Conservation (phyloP, 768 basidiomycete genomes). For the Lactifluus subvellereus region DNA sequence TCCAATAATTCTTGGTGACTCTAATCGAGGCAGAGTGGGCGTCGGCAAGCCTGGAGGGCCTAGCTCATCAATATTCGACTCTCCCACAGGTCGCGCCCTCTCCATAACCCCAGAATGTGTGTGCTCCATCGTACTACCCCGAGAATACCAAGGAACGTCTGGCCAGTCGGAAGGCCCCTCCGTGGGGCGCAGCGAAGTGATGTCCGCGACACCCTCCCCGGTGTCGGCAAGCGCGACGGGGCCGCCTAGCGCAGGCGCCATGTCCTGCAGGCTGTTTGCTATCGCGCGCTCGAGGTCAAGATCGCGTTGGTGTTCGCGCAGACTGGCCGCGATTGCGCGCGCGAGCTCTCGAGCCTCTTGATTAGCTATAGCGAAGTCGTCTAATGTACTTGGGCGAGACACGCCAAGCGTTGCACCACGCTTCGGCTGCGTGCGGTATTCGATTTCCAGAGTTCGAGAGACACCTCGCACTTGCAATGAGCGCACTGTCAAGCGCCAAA, state of each 20-base stretch:
- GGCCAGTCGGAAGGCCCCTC: constrained; percentile 24
- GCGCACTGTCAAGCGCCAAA: constrained; percentile 31
- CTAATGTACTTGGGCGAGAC: neutral
- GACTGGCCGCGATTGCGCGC: constrained; percentile 43
- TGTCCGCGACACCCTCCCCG: neutral
- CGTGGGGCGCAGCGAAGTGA: neutral
- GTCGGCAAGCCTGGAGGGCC: neutral
- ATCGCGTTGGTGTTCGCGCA: constrained; percentile 28
- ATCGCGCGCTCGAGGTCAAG: constrained; percentile 25
- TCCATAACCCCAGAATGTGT: constrained; percentile 8
- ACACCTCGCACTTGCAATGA: constrained; percentile 32
- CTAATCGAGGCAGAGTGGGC: neutral
- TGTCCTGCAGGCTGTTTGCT: constrained; percentile 25
- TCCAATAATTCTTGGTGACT: constrained; percentile 51
- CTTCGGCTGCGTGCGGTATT: constrained; percentile 40
- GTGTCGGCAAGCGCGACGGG: neutral
- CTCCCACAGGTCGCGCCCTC: neutral
- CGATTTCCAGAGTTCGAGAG: constrained; percentile 39
- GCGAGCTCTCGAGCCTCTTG: constrained; percentile 42
- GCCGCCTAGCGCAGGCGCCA: neutral
- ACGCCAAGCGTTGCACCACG: neutral
- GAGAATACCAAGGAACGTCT: constrained; percentile 31
- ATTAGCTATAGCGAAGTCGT: constrained; percentile 4
- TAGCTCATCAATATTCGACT: neutral
- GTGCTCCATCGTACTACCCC: constrained; percentile 27